These are phyloP conservation scores for Umbelopsis sp. DNA, from an alignment of 192 early-diverging fungal species.

Conservation along the genomic window DNA sequence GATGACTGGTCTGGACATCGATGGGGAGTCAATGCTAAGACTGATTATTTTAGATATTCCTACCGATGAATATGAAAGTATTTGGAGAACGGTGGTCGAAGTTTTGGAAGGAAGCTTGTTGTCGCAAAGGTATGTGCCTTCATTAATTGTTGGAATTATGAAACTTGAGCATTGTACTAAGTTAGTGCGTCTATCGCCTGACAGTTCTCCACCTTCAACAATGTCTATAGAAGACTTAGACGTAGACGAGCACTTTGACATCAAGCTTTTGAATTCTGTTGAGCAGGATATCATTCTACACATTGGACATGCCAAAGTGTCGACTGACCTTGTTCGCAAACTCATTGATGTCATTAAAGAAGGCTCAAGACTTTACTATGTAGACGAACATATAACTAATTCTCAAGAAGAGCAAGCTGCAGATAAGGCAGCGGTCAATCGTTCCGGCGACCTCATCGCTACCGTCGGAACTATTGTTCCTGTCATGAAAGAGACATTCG, in stretches of 20 bases:
- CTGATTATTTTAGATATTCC: slow-evolving; percentile 49
- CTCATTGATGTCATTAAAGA: slow-evolving; percentile 60
- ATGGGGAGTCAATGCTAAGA: neutral
- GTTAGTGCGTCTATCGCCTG: neutral
- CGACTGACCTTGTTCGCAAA: slow-evolving; percentile 55
- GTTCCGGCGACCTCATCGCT: slow-evolving; percentile 43
- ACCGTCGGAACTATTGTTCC: slow-evolving; percentile 62
- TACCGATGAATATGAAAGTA: slow-evolving; percentile 50
- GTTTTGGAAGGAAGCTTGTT: slow-evolving; percentile 65
- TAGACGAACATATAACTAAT: slow-evolving; percentile 25
- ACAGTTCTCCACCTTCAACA: slow-evolving; percentile 50
- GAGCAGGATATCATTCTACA: slow-evolving; percentile 69
- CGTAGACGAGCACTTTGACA: slow-evolving; percentile 75
- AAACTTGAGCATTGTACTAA: neutral
- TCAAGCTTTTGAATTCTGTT: slow-evolving; percentile 64
- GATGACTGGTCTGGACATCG: neutral
- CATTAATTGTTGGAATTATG: neutral
- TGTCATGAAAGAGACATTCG: slow-evolving; percentile 66
- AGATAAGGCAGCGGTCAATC: slow-evolving; percentile 8
- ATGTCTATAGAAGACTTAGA: slow-evolving; percentile 65
- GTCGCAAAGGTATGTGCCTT: slow-evolving; percentile 53
- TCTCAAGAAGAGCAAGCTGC: slow-evolving; percentile 14
- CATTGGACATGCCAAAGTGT: slow-evolving; percentile 67
- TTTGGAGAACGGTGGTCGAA: slow-evolving; percentile 58
- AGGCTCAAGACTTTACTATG: slow-evolving; percentile 51